A percentile compares a stretch with the other conserved stretches of the same genome.
These are phyloP conservation scores for Heterobasidion occidentale DNA, from an alignment of 1,284 basidiomycete species.

Conservation along the genomic window DNA sequence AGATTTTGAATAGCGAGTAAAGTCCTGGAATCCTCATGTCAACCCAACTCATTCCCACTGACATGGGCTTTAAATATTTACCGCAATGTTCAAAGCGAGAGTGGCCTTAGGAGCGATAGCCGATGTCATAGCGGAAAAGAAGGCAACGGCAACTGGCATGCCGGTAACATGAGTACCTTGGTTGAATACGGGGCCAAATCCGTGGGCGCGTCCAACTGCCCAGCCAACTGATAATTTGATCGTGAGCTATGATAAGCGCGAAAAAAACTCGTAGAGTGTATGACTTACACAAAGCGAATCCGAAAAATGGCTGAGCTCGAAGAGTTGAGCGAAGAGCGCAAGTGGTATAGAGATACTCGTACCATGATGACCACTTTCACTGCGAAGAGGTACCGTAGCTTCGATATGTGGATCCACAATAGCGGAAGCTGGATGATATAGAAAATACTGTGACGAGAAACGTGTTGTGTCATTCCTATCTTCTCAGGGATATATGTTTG, in stretches of 20 bases:
- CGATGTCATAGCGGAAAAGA: neutral
- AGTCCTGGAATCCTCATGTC: neutral
- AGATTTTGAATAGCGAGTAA: neutral
- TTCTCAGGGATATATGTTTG: neutral
- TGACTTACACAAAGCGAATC: neutral
- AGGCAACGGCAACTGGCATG: neutral
- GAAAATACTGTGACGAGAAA: neutral
- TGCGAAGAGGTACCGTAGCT: neutral
- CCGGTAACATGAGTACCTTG: neutral
- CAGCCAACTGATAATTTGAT: neutral
- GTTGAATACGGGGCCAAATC: neutral
- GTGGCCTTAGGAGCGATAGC: neutral
- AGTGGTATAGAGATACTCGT: neutral
- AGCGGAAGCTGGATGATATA: neutral
- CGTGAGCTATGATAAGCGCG: neutral
- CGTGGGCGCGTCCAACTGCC: neutral
- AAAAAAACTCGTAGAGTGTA: neutral
- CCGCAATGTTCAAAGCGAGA: neutral
- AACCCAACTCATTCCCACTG: neutral
- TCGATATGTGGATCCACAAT: neutral
- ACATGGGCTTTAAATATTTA: neutral
- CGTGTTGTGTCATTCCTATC: too few species aligned
- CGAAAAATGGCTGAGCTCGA: neutral
- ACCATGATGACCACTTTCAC: neutral
- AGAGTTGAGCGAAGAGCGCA: neutral